Evolutionary conservation across 2,329 filamentous ascomycete genomes (phyloP).

Genomic region (Sphaerostilbella broomeana): DNA sequence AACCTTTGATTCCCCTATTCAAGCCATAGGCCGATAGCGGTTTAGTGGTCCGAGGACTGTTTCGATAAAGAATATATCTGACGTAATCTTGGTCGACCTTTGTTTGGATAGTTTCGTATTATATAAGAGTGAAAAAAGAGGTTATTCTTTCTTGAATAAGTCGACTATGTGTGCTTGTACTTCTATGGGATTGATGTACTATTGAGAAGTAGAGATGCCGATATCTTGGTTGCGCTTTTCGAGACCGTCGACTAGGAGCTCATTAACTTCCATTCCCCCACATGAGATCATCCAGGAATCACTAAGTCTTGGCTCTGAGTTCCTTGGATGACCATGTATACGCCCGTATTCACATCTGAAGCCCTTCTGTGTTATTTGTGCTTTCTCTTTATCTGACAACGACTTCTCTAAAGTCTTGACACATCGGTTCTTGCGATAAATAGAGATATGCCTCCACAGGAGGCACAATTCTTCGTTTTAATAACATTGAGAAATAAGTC

Average conservation of each 20-base stretch:
- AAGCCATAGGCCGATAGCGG: constrained; percentile 79
- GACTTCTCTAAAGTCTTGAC: constrained; percentile 91
- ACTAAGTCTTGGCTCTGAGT: constrained; percentile 35
- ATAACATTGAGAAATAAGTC: constrained; percentile 72
- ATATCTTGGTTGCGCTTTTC: constrained; percentile 28
- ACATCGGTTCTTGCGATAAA: constrained; percentile 81
- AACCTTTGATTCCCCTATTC: constrained; percentile 72
- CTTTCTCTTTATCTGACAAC: constrained; percentile 65
- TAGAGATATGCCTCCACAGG: constrained; percentile 66
- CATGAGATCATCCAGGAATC: too few relatives aligned
- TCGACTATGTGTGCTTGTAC: constrained; percentile 71
- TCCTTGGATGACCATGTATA: constrained; percentile 32
- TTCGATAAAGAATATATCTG: constrained; percentile 92
- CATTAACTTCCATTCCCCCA: too few relatives aligned
- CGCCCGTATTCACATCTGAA: constrained; percentile 67
- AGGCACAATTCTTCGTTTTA: constrained; percentile 61
- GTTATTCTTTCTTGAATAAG: constrained; percentile 81
- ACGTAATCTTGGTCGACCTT: constrained; percentile 51
- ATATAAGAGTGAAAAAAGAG: constrained; percentile 80
- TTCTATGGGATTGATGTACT: constrained; percentile 77
- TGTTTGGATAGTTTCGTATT: constrained; percentile 60
- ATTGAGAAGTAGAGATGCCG: constrained; percentile 39
- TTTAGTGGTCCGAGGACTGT: constrained; percentile 87
- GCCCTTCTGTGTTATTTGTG: constrained; percentile 64
- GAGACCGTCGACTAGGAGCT: constrained; percentile 32